phyloP scores from a whole-genome alignment of 176 grass and related monocot genomes.

The Ananas comosus region DNA sequence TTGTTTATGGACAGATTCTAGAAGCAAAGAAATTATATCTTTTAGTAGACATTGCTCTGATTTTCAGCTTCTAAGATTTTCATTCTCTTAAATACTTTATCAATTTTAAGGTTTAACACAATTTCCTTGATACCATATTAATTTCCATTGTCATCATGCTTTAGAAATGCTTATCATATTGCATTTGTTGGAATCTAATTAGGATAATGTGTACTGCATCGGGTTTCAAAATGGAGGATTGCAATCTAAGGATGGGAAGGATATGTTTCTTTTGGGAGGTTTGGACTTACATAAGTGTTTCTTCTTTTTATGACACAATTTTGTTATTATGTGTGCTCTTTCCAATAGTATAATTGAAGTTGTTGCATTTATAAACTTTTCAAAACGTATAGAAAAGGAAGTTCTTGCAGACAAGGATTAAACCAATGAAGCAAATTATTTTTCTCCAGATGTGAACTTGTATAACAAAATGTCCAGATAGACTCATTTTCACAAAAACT shows the following conservation, averaged over 20 bases:
- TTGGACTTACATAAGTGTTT: not conserved
- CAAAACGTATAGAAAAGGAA: too few relatives aligned
- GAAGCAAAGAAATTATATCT: too few relatives aligned
- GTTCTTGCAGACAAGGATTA: too few relatives aligned
- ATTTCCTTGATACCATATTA: not conserved
- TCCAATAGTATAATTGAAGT: not conserved
- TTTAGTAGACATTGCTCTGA: too few relatives aligned
- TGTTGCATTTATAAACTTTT: too few relatives aligned
- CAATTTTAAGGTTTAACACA: not conserved
- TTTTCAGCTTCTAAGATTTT: too few relatives aligned
- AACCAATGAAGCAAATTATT: too few relatives aligned
- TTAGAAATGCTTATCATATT: not conserved
- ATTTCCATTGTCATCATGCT: not conserved
- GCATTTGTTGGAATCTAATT: not conserved
- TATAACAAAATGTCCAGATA: too few relatives aligned
- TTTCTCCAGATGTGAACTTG: too few relatives aligned
- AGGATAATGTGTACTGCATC: slow-evolving; percentile 38
- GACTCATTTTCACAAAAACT: too few relatives aligned
- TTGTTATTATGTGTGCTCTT: not conserved
- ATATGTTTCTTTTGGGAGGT: slow-evolving; percentile 97
- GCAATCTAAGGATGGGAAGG: slow-evolving; percentile 81
- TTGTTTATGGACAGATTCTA: too few relatives aligned
- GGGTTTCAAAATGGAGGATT: slow-evolving; percentile 82
- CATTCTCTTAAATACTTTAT: not conserved
- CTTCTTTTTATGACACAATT: not conserved